A percentile compares a stretch with the other conserved stretches of the same genome.
These are phyloP conservation scores for Cryptomeria japonica DNA, from an alignment of 75 land plant species.

Conservation along the genomic window DNA sequence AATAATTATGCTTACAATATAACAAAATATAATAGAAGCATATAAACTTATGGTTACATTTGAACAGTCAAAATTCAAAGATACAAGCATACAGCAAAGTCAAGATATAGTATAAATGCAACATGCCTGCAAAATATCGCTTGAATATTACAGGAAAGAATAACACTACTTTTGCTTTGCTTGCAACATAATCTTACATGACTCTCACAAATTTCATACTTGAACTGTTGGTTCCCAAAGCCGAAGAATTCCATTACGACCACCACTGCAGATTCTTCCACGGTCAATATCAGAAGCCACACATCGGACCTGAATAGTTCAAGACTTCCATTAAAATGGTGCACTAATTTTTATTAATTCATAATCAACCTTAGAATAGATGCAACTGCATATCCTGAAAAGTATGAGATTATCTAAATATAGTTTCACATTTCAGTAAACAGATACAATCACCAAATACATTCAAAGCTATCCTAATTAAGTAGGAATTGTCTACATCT, in stretches of 20 bases:
- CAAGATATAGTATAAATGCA: not conserved
- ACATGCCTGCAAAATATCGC: not conserved
- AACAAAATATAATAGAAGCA: not conserved
- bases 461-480: not conserved
- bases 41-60: not conserved
- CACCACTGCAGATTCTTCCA: conserved; percentile 97
- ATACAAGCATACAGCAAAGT: not conserved
- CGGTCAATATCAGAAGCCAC: conserved; percentile 90
- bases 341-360: not conserved
- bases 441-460: not conserved
- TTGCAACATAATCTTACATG: not conserved
- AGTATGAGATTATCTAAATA: not conserved
- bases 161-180: not conserved
- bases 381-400: not conserved
- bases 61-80: not conserved
- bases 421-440: not conserved
- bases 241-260: conserved; percentile 92
- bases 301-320: conserved; percentile 75
- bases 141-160: not conserved
- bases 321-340: not conserved
- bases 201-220: not conserved
- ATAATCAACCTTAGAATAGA: not conserved
- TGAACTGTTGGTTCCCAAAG: conserved; percentile 90
- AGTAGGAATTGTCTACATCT: not conserved
- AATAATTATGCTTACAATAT: not conserved